Evolutionary conservation across 306 rosid species (phyloP).

Genomic region (Malus sieversii): DNA sequence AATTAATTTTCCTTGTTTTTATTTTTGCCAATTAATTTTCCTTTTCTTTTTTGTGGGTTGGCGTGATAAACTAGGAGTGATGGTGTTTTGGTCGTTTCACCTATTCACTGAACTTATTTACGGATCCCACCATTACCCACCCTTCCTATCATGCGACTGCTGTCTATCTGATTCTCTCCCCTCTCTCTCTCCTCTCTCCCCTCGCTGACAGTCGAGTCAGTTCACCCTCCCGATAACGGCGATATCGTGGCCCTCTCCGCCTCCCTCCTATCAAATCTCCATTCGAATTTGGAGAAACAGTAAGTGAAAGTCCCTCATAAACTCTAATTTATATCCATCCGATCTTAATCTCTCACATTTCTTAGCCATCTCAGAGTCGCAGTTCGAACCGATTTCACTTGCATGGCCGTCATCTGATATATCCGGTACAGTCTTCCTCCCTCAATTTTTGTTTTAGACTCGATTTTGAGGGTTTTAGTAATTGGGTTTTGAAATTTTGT

Average conservation of each 20-base stretch:
- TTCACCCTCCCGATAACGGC: slow-evolving; percentile 28
- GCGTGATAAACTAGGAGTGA: neutral
- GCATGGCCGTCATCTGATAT: slow-evolving; percentile 25
- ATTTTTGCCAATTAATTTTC: too few relatives aligned
- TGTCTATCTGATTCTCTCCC: neutral
- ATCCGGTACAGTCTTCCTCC: slow-evolving; percentile 19
- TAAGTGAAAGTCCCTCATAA: slow-evolving; percentile 10
- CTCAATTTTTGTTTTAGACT: slow-evolving; percentile 1
- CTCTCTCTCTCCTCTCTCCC: slow-evolving; percentile 1
- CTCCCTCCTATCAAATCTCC: slow-evolving; percentile 17
- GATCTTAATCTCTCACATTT: slow-evolving; percentile 14
- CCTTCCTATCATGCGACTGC: slow-evolving; percentile 2
- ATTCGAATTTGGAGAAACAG: neutral
- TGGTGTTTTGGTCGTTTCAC: neutral
- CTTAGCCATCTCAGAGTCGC: neutral
- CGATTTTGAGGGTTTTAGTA: neutral
- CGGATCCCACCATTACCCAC: slow-evolving; percentile 31
- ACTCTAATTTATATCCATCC: slow-evolving; percentile 28
- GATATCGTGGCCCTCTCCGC: slow-evolving; percentile 32
- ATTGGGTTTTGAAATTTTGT: neutral
- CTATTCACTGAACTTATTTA: slow-evolving; percentile 18
- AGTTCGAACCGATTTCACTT: slow-evolving; percentile 1
- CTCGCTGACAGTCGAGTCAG: slow-evolving; percentile 14
- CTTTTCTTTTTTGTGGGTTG: neutral
- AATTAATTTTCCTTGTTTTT: neutral